Evolutionary conservation across 495 filamentous ascomycete species (phyloP).

Genomic region (Trichoderma virens): DNA sequence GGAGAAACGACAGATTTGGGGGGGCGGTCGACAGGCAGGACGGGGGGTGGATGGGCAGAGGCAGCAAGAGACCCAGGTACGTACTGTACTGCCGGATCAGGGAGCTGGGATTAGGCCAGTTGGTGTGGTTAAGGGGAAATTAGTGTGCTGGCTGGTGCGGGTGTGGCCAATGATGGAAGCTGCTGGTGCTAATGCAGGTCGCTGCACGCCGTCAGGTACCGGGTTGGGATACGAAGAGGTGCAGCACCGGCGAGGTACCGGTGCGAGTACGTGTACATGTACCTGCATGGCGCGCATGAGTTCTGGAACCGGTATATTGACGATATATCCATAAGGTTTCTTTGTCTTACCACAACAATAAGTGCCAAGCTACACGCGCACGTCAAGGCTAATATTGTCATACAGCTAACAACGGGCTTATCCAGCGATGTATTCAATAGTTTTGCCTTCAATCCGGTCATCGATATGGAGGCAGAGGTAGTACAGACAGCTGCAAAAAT

Average conservation of each 20-base stretch:
- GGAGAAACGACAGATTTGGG: constrained; percentile 9
- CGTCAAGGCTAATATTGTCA: no score
- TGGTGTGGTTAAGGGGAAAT: constrained; percentile 9
- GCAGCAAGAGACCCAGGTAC: not conserved
- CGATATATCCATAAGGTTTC: no score
- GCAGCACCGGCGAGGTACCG: not conserved
- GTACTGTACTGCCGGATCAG: constrained; percentile 1
- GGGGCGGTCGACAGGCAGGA: not conserved
- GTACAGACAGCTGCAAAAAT: no score
- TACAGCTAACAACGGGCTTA: no score
- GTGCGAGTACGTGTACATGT: not conserved
- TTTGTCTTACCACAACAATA: no score
- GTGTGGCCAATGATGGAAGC: not conserved
- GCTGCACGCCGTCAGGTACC: constrained; percentile 2
- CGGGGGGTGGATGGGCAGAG: not conserved
- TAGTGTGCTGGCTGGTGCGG: constrained; percentile 3
- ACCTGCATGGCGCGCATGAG: not conserved
- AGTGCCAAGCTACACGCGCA: no score
- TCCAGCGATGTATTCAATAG: no score
- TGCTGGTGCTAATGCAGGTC: not conserved
- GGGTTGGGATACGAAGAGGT: no score
- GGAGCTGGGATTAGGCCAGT: constrained; percentile 7
- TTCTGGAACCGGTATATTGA: no score
- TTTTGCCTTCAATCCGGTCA: no score
- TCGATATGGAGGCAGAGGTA: no score